Evolutionary conservation across 805 yeast species (phyloP), one percentile per base, ranked within the genome.

Genomic region (Debaryomyces hansenii): DNA sequence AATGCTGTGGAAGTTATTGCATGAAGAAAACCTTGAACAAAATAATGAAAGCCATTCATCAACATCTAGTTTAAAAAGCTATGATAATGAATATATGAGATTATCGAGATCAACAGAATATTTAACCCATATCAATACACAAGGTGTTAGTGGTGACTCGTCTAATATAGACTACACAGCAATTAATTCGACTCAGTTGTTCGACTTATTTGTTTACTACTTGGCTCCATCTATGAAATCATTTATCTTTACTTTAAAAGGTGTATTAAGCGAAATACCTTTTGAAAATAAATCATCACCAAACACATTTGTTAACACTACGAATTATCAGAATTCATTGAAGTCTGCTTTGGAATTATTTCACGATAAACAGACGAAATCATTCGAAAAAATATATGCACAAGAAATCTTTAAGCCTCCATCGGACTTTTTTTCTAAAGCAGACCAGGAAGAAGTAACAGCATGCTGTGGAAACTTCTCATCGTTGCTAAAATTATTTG

Each of bases 381-480:
- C 92, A 0, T 76, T 87, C 45, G 74, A 73, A 32, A 74, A 72
- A 50, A 63, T 87, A 12, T 87, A 88, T 55, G 64, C 72, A 2
- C 81, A 83, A 56, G 76, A 75, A 4, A 66, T 79, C 6, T 83
- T 83, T 59, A 66, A 68, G 35, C 38, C 50, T 20, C 47, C 63
- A 2, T 47, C 58, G 48, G 57, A 66, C 41, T 55, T 74, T 56
- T 35, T 66, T 57, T 58, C 73, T 35, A 78, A 74, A 49, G 74
- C 84, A 1, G 85, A 83, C 49, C 86, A 84, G 54, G 95, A 87
- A 64, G 90, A 86, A 53, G 85, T 87, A 3, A 87, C 91, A 1
- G 95, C 96, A 0, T 79, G 87, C 39, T 87, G 94, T 67, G 92
- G 91, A 1, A 86, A 87, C 59, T 87, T 87, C 58, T 75, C 91